Percentiles rank a stretch among this genome's conserved stretches.
Conservation (phyloP, 257 asterid genomes). For the Solanum lycopersicoides region DNA sequence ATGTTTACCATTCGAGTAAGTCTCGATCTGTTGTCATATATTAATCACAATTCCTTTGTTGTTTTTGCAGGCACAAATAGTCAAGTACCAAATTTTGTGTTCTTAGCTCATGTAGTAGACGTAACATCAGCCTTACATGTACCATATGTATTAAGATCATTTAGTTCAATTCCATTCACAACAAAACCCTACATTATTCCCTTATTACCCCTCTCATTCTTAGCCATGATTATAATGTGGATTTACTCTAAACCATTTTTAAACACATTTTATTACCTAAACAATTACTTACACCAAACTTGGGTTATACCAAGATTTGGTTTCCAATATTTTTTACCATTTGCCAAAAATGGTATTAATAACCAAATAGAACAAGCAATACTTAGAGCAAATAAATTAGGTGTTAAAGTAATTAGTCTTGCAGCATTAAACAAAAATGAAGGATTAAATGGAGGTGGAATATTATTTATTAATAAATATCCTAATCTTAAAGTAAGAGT, state of each 20-base stretch:
- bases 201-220: conserved; percentile 35
- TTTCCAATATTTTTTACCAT: conserved; percentile 89
- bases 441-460: conserved; percentile 88
- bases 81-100: conserved; percentile 76
- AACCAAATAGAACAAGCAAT: conserved; percentile 77
- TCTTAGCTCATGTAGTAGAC: conserved; percentile 87
- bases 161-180: conserved; percentile 44
- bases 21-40: not conserved
- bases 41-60: not conserved
- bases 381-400: conserved; percentile 72
- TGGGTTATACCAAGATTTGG: conserved; percentile 93
- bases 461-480: conserved; percentile 62
- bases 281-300: conserved; percentile 62
- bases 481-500: conserved; percentile 73
- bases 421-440: conserved; percentile 97
- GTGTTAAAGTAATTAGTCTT: conserved; percentile 92
- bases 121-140: conserved; percentile 70
- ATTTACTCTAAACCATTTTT: conserved; percentile 68
- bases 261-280: conserved; percentile 54
- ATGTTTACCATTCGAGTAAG: not conserved
- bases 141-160: conserved; percentile 41
- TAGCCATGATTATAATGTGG: conserved; percentile 74
- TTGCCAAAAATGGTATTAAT: conserved; percentile 77
- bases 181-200: conserved; percentile 41
- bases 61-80: conserved; percentile 42